Percentiles rank a stretch among this genome's conserved stretches.
Conservation (phyloP, 768 basidiomycete species). For the Lactarius indigo region DNA sequence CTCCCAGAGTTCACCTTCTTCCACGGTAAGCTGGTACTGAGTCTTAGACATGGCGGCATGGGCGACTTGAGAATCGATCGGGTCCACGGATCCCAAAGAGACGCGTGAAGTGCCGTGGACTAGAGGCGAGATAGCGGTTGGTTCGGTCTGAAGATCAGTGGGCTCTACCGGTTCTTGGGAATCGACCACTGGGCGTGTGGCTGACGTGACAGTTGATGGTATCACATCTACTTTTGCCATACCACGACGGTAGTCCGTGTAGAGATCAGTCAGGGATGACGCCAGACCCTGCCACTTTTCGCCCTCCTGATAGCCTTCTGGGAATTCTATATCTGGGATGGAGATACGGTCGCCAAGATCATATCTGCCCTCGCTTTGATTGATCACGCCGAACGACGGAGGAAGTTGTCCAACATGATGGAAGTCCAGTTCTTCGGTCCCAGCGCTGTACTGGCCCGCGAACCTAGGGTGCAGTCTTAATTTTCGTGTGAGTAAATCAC, state of each 20-base stretch:
- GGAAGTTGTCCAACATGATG: neutral
- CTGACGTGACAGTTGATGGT: constrained; percentile 32
- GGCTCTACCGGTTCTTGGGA: neutral
- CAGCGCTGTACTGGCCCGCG: neutral
- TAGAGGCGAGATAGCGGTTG: constrained; percentile 3
- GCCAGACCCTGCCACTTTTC: constrained; percentile 11
- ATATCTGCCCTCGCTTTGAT: constrained; percentile 46
- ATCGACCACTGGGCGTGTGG: constrained; percentile 6
- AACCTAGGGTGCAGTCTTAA: constrained; percentile 3
- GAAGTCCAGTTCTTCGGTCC: constrained; percentile 7
- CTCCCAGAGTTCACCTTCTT: constrained; percentile 32
- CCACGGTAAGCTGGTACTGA: constrained; percentile 28
- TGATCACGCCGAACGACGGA: neutral
- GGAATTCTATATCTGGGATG: constrained; percentile 9
- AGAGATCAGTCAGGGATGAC: constrained; percentile 16
- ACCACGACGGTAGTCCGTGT: constrained; percentile 44
- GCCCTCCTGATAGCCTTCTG: constrained; percentile 8
- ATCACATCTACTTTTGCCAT: constrained; percentile 44
- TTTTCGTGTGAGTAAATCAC: neutral
- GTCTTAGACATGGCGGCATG: constrained; percentile 28
- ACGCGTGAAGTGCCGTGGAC: neutral
- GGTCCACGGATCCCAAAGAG: neutral
- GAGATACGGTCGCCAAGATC: constrained; percentile 31
- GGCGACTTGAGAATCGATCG: constrained; percentile 8
- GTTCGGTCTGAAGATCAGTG: constrained; percentile 2